Evolutionary conservation across 169 alveolate genomes (phyloP), one percentile per base, ranked within the genome.

Genomic region (Plasmodium cynomolgi): DNA sequence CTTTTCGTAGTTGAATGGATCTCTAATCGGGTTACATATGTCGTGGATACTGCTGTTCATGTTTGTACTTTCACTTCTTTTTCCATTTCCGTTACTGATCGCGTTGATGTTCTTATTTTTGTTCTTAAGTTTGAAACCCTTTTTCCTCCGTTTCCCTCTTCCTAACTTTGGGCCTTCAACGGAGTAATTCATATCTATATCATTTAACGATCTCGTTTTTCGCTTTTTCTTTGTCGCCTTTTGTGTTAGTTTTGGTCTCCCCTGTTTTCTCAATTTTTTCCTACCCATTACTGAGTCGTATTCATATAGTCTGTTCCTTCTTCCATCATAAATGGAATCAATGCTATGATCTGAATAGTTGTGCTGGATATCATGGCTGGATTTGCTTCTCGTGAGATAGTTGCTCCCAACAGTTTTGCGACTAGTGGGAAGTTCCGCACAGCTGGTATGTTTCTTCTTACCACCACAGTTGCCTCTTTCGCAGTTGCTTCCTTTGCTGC

Each of bases 311-410:
- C 29, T 33, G 44, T 15, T 41, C 26, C 41, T 50, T 50, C 82
- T 54, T n/a, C 68, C 26, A 41, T 84, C 80, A 50, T 44, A 84
- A 8, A 84, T 75, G 41, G 75, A 62, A 23, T 73, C 82, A 39
- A 31, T 33, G 58, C 84, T 84, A 3, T 74, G 84, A 31, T 84
- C 79, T 39, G 93, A 84, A 84, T 74, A 29, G 77, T 84, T 74
- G 74, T 50, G 26, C 54, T 41, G 68, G 13, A 33, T 74, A 54
- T 74, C 85, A n/a, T 33, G 56, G 17, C 1, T 29, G 58, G 84
- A 84, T 74, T 84, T 84, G 93, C 84, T 84, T 29, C 84, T 84
- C 37, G 80, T 73, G 81, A 41, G 39, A 20, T 73, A 84, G 37
- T 29, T 84, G 15, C 26, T 39, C 56, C 74, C 50, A n/a, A 4